Evolutionary conservation across 805 yeast genomes (phyloP).

Genomic region (Yarrowia yakushimensis): DNA sequence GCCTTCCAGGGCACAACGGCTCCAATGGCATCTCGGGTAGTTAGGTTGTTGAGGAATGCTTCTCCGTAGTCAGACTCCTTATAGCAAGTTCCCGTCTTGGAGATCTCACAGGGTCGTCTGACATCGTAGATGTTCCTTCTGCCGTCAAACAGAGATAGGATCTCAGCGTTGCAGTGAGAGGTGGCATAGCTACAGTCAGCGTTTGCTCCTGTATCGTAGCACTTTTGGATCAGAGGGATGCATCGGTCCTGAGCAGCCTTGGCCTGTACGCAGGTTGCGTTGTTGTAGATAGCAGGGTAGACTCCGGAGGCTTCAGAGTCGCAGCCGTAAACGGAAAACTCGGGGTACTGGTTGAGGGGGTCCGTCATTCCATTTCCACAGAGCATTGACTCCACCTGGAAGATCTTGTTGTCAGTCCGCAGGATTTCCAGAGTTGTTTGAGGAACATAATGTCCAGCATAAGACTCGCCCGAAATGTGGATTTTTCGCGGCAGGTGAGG

Average conservation of each 20-base stretch:
- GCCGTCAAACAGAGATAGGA: not conserved
- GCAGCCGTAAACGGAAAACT: conserved; percentile 89
- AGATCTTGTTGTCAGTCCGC: conserved; percentile 48
- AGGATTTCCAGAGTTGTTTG: conserved; percentile 72
- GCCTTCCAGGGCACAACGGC: conserved; percentile 13
- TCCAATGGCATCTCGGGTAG: conserved; percentile 14
- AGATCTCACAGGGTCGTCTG: not conserved
- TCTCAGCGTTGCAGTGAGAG: conserved; percentile 53
- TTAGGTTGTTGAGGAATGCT: not conserved
- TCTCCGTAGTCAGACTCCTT: not conserved
- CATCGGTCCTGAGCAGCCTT: conserved; percentile 41
- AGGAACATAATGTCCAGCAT: conserved; percentile 83
- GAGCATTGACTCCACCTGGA: conserved; percentile 68
- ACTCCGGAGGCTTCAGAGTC: conserved; percentile 62
- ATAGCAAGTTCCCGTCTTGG: conserved; percentile 1
- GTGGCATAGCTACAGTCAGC: conserved; percentile 85
- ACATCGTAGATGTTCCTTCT: not conserved
- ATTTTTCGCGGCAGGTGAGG: conserved; percentile 42
- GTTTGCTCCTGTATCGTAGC: conserved; percentile 67
- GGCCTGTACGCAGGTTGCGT: conserved; percentile 71
- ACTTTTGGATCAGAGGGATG: conserved; percentile 58
- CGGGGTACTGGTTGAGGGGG: conserved; percentile 67
- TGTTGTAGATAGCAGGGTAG: conserved; percentile 65
- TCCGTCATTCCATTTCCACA: conserved; percentile 88
- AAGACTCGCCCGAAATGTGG: conserved; percentile 82